Conservation (phyloP, 1,139 yeast genomes). For the Nematodospora anomalae region DNA sequence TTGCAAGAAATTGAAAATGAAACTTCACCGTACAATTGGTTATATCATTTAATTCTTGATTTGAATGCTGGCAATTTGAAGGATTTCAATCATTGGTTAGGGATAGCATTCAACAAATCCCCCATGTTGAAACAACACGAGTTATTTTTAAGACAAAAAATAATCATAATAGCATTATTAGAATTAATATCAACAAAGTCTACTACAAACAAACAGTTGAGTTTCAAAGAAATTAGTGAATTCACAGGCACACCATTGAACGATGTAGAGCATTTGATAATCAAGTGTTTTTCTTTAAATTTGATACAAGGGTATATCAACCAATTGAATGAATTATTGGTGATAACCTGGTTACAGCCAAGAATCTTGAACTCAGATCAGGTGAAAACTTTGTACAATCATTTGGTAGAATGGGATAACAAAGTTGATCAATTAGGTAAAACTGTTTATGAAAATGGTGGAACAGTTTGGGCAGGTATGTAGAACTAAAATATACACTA, state of each 20-base stretch:
- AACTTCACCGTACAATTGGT: slow-evolving; percentile 63
- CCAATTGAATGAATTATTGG: slow-evolving; percentile 75
- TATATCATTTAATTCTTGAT: slow-evolving; percentile 65
- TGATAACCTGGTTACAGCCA: slow-evolving; percentile 94
- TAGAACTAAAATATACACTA: too few relatives aligned
- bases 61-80: slow-evolving; percentile 78
- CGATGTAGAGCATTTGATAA: slow-evolving; percentile 86
- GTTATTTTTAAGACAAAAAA: slow-evolving; percentile 80
- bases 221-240: slow-evolving; percentile 72
- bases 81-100: slow-evolving; percentile 54
- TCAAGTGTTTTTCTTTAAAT: slow-evolving; percentile 85
- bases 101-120: slow-evolving; percentile 38
- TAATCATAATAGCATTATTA: slow-evolving; percentile 86
- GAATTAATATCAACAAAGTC: slow-evolving; percentile 84
- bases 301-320: slow-evolving; percentile 85
- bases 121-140: slow-evolving; percentile 63
- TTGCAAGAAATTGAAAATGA: slow-evolving; percentile 48
- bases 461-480: slow-evolving; percentile 41
- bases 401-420: slow-evolving; percentile 74
- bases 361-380: slow-evolving; percentile 83
- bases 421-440: slow-evolving; percentile 68
- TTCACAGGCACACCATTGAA: slow-evolving; percentile 66
- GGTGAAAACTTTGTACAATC: slow-evolving; percentile 71
- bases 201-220: slow-evolving; percentile 68
- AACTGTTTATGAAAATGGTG: slow-evolving; percentile 39